Base-by-base conservation (phyloP, 148 eudicot genomes). In the Talinum fruticosum region DNA sequence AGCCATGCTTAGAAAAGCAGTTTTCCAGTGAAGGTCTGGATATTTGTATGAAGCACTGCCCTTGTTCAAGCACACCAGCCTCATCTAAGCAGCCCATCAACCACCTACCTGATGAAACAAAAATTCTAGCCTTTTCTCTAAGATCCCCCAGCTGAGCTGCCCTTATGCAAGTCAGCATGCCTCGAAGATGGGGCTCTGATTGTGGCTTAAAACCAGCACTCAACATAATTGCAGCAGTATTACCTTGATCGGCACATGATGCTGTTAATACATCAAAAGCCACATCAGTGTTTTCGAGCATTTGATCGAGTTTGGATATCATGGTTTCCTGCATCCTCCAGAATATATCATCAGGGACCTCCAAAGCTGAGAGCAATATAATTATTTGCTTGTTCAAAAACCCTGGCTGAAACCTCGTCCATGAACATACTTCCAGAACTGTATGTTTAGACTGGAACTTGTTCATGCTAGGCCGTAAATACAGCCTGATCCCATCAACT, bases 1-100 rank as follows among this genome's bases (percentile, higher is more conserved):
- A 77, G 4, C 99, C 96, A 71, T 91, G 96, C 65, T 85, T 87
- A 23, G 82, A 86, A 76, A 95, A 95, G 75, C 90, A 89, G 34
- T 87, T 88, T 75, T 91, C 92, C 4, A 91, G 81, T 3, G 90
- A 89, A 7, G 94, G 91, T 26, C 35, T 85, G 1, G 99, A 92
- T 10, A 91, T 94, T 79, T 95, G 97, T 62, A 95, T 57, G 45
- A 89, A 95, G 69, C 97, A 92, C 54, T 95, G 94, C 28, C 97
- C 99, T 70, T 92, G 93, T 79, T 89, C 90, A 54, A 95, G 94
- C 15, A 84, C 84, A 47, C 88, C 91, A 30, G 80, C 36, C 82
- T 95, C 99, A 80, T 95, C 98, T 32, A 95, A 78, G 77, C 99
- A 95, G 1, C 99, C 99, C 94, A 95, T 87, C 81, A 95, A 73